Base-by-base conservation (phyloP, 2,329 filamentous ascomycete genomes). In the Drechslerella coelobrocha region DNA sequence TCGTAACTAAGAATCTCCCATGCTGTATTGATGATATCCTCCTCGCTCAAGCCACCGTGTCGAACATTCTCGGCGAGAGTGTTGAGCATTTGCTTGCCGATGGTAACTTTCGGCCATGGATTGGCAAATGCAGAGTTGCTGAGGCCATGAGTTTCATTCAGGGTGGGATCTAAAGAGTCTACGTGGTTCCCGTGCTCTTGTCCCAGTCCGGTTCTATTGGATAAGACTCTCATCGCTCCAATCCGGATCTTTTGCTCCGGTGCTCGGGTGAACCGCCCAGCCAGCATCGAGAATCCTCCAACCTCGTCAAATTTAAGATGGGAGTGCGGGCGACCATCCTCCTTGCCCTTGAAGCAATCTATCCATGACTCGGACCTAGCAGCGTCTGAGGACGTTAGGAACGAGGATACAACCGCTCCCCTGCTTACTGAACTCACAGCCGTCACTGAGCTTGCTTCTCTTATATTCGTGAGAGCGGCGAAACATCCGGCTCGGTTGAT, bases 391-490 rank as follows among this genome's bases (percentile, higher is more conserved):
- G 63, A 61, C 24, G 57, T 41, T 39, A 69, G 27, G 43, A 69
- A 69, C 10, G 65, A 69, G 14, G 65, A 88, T 29, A 87, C 85
- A 81, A 89, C 86, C 47, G 81, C 83, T 56, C 86, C 86, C 61
- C 86, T 82, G 77, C 85, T 88, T 74, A 82, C 83, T 65, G 80
- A 78, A 10, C 82, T 85, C 14, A 80, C 79, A 2, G 80, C 79
- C 75, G 85, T 83, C 62, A 82, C 76, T 21, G 80, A 75, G 60
- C 81, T 78, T 23, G 79, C 80, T 78, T 89, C 86, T 65, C 85
- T 83, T 75, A 86, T 88, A 78, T 89, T 89, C 57, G 86, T 89
- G 68, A 89, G 81, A 4, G 88, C 83, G 8, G 86, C 86, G 60
- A 88, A 81, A 62, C 84, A 82, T 14, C 86, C 86, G 2, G 81